Conservation (phyloP, 2,329 filamentous ascomycete genomes). For the Fusarium torulosum region DNA sequence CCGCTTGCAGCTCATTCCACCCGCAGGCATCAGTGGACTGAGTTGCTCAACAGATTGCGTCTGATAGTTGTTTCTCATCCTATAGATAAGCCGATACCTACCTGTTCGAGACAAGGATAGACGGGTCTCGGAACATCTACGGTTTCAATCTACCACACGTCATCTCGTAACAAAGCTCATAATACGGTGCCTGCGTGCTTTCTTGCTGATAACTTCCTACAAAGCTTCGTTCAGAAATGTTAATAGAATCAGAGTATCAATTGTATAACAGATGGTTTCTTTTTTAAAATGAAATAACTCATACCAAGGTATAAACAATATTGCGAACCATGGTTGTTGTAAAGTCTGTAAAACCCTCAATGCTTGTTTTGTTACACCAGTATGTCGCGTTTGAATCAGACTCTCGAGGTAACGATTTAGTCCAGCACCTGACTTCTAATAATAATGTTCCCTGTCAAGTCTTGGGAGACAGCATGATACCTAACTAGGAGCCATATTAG, state of each 20-base stretch:
- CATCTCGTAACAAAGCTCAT: slow-evolving; percentile 13
- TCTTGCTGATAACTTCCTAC: too few species aligned
- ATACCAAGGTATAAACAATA: neutral
- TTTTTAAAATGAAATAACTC: neutral
- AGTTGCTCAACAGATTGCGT: slow-evolving; percentile 20
- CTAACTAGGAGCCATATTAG: neutral
- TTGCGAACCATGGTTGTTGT: neutral
- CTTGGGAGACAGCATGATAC: neutral
- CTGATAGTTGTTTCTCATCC: slow-evolving; percentile 14
- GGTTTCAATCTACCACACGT: slow-evolving; percentile 13
- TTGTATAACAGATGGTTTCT: too few species aligned
- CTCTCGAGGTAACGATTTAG: neutral
- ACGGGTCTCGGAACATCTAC: slow-evolving; percentile 23
- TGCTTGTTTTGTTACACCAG: neutral
- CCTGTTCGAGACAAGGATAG: slow-evolving; percentile 17
- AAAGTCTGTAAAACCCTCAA: neutral
- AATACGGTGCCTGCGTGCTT: neutral
- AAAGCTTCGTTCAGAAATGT: too few species aligned
- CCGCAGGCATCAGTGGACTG: neutral
- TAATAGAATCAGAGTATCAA: too few species aligned
- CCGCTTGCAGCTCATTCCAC: slow-evolving; percentile 43
- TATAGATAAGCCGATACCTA: slow-evolving; percentile 16
- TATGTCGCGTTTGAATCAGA: neutral
- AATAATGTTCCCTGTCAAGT: neutral
- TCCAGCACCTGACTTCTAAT: neutral